These are phyloP conservation scores for Plasmodium gonderi DNA, from an alignment of 169 alveolate species.

Conservation along the genomic window DNA sequence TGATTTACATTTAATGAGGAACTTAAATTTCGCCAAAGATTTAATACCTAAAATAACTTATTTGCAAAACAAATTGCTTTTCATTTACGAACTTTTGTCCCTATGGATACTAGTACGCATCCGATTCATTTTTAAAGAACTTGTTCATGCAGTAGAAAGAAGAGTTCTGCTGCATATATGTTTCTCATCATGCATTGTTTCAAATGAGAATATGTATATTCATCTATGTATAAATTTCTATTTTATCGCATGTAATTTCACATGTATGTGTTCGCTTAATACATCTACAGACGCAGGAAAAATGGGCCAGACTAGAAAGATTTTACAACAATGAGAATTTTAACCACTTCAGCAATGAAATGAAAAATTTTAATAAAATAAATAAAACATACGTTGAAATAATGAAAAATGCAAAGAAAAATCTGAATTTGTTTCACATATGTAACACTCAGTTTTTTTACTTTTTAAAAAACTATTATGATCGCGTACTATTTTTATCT, in stretches of 20 bases:
- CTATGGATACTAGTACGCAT: constrained; percentile 41
- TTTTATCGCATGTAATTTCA: too few relatives aligned
- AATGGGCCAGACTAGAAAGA: constrained; percentile 31
- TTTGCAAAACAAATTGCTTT: constrained; percentile 45
- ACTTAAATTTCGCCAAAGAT: constrained; percentile 58
- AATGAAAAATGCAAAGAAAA: constrained; percentile 68
- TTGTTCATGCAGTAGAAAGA: too few relatives aligned
- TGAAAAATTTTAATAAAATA: constrained; percentile 62
- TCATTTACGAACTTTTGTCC: constrained; percentile 40
- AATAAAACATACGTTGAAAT: constrained; percentile 68
- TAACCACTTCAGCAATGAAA: constrained; percentile 60
- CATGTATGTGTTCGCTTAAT: background rate
- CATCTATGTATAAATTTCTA: background rate
- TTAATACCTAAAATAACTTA: constrained; percentile 62
- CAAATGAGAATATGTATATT: background rate
- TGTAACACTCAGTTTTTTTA: constrained; percentile 57
- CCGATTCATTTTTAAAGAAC: background rate
- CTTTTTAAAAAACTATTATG: constrained; percentile 55
- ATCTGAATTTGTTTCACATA: constrained; percentile 31
- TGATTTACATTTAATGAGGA: constrained; percentile 65
- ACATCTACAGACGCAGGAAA: constrained; percentile 34
- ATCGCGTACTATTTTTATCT: constrained; percentile 28
- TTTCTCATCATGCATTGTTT: background rate
- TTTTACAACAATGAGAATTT: constrained; percentile 57
- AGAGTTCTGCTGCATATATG: background rate